Conservation (phyloP, 2,329 filamentous ascomycete species). For the Cladosporium sp. region DNA sequence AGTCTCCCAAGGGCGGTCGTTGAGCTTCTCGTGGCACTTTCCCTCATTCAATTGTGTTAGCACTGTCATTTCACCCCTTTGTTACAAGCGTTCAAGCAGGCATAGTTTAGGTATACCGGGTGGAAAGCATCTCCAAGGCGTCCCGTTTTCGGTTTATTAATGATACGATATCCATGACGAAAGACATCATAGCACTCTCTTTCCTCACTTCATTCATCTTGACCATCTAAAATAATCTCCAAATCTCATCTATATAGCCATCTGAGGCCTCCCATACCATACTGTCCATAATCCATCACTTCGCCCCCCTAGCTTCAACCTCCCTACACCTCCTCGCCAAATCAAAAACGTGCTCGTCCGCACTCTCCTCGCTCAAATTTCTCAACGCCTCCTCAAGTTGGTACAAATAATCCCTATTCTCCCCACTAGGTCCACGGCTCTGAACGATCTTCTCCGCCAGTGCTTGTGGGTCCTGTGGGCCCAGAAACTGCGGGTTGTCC, state of each 20-base stretch:
- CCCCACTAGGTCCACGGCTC: constrained; percentile 79
- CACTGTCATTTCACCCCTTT: constrained; percentile 9
- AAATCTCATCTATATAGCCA: neutral
- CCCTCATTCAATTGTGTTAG: neutral
- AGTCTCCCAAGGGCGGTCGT: constrained; percentile 42
- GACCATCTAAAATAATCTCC: neutral
- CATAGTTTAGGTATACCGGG: constrained; percentile 6
- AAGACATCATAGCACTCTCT: neutral
- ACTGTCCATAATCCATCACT: neutral
- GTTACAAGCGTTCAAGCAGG: constrained; percentile 17
- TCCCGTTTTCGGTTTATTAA: neutral
- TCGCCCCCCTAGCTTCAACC: constrained; percentile 50
- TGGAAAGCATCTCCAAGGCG: constrained; percentile 6
- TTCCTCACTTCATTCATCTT: neutral
- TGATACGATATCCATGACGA: constrained; percentile 14
- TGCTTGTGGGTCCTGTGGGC: constrained; percentile 73
- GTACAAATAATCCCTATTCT: constrained; percentile 87
- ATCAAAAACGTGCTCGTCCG: constrained; percentile 82
- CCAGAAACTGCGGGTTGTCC: constrained; percentile 87
- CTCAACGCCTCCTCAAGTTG: constrained; percentile 74
- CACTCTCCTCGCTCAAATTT: constrained; percentile 70
- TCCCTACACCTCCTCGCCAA: constrained; percentile 70
- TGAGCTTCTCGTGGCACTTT: constrained; percentile 24
- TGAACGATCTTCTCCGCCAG: constrained; percentile 79
- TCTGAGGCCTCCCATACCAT: neutral